These are phyloP conservation scores for Backusella australiensis DNA, from an alignment of 192 early-diverging fungal species.

Conservation along the genomic window DNA sequence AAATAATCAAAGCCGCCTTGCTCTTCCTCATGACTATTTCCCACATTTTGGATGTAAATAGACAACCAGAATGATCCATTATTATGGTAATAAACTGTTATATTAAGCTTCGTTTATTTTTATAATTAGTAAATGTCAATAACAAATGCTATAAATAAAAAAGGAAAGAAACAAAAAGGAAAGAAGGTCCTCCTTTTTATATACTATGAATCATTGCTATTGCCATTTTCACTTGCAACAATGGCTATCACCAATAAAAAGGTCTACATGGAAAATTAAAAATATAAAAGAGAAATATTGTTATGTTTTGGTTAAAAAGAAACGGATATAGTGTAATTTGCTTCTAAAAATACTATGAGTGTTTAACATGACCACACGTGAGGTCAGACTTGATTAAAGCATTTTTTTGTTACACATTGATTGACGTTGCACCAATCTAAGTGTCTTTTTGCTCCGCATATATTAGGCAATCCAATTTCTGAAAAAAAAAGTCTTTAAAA, in stretches of 20 bases:
- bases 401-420: not conserved
- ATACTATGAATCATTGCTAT: not conserved
- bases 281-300: not conserved
- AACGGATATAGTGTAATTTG: not conserved
- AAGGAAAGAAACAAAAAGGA: not conserved
- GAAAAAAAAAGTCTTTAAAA: not conserved
- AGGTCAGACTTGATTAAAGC: not conserved
- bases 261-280: not conserved
- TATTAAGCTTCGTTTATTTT: not conserved
- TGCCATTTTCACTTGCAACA: not conserved
- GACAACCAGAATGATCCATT: not conserved
- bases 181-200: slow-evolving; percentile 4
- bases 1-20: not conserved
- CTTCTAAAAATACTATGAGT: slow-evolving; percentile 2
- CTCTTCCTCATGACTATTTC: not conserved
- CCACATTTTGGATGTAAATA: not conserved
- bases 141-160: not conserved
- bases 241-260: not conserved
- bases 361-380: not conserved
- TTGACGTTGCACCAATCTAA: slow-evolving; percentile 4
- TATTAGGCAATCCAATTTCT: slow-evolving; percentile 7
- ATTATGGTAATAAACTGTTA: not conserved
- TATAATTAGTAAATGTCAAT: not conserved
- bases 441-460: slow-evolving; percentile 3
- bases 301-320: slow-evolving; percentile 1